Conservation (phyloP, 2,329 filamentous ascomycete genomes). For the Claviceps humidiphila region DNA sequence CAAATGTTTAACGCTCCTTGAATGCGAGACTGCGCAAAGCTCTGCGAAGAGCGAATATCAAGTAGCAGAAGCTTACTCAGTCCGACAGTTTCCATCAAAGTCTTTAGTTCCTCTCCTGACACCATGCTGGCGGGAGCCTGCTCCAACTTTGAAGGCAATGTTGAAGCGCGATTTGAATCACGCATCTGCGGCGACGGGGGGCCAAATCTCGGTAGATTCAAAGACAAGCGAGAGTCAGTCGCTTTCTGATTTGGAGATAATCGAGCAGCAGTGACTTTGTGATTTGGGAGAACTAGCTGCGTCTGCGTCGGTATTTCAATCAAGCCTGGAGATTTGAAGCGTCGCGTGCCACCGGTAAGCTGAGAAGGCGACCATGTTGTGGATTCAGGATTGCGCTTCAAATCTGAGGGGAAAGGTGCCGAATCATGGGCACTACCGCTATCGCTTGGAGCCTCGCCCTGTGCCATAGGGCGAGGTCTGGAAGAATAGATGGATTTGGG, state of each 20-base stretch:
- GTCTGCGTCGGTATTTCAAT: constrained; percentile 14
- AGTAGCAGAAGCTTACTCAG: constrained; percentile 50
- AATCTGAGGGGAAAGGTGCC: constrained; percentile 40
- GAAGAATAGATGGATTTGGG: constrained; percentile 11
- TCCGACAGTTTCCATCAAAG: constrained; percentile 34
- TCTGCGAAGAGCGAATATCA: constrained; percentile 76
- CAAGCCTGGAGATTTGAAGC: constrained; percentile 25
- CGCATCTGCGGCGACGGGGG: constrained; percentile 19
- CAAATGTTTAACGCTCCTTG: constrained; percentile 78
- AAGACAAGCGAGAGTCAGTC: constrained; percentile 40
- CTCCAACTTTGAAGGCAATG: constrained; percentile 37
- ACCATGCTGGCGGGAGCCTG: constrained; percentile 37
- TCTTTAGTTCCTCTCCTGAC: constrained; percentile 37
- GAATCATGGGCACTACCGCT: constrained; percentile 35
- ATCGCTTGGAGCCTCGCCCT: constrained; percentile 33
- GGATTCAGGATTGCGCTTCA: constrained; percentile 37
- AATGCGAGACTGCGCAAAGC: constrained; percentile 64
- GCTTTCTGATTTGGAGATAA: constrained; percentile 36
- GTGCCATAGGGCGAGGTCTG: constrained; percentile 12
- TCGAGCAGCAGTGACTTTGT: constrained; percentile 39
- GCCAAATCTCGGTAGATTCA: constrained; percentile 34
- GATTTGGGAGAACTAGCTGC: constrained; percentile 22
- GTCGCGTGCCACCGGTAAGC: constrained; percentile 27
- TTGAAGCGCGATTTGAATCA: constrained; percentile 29
- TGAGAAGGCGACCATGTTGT: constrained; percentile 27